These are phyloP conservation scores for Ceratopteris richardii DNA, from an alignment of 75 land plant species.

Conservation along the genomic window DNA sequence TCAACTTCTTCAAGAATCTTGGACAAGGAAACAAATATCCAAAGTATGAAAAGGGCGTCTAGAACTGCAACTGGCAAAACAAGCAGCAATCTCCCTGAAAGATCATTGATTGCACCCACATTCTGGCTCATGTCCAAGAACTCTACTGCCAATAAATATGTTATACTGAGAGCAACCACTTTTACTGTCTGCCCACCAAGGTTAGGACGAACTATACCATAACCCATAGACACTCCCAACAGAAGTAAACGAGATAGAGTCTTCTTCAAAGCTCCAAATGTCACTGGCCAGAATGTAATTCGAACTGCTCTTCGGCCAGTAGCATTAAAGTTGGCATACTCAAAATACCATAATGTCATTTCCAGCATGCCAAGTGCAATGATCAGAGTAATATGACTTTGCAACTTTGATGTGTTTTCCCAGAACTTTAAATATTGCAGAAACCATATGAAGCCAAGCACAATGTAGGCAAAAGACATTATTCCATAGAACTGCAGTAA, in stretches of 20 bases:
- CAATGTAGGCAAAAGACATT: slow-evolving; percentile 40
- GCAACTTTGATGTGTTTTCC: slow-evolving; percentile 39
- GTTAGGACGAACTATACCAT: slow-evolving; percentile 41
- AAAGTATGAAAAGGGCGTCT: slow-evolving; percentile 40
- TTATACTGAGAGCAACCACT: slow-evolving; percentile 23
- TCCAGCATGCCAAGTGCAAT: slow-evolving; percentile 48
- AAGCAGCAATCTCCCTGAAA: slow-evolving; percentile 29
- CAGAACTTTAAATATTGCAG: slow-evolving; percentile 32
- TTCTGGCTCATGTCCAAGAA: slow-evolving; percentile 39
- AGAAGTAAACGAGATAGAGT: slow-evolving; percentile 41
- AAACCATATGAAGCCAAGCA: slow-evolving; percentile 42
- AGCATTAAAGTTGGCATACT: slow-evolving; percentile 38
- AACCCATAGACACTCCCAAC: slow-evolving; percentile 45
- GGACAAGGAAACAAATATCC: slow-evolving; percentile 42
- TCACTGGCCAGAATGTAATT: slow-evolving; percentile 44
- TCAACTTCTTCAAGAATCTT: slow-evolving; percentile 41
- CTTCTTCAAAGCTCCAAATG: slow-evolving; percentile 44
- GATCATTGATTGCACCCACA: slow-evolving; percentile 37
- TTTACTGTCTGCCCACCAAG: slow-evolving; percentile 34
- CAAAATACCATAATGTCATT: slow-evolving; percentile 49
- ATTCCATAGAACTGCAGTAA: slow-evolving; percentile 34
- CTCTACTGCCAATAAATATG: slow-evolving; percentile 33
- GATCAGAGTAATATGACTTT: slow-evolving; percentile 34
- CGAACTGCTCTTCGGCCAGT: slow-evolving; percentile 39
- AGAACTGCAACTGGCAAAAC: slow-evolving; percentile 41